Percentiles rank a stretch among this genome's conserved stretches.
Conservation (phyloP, 352 stramenopile genomes). For the Blastocystis sp. region DNA sequence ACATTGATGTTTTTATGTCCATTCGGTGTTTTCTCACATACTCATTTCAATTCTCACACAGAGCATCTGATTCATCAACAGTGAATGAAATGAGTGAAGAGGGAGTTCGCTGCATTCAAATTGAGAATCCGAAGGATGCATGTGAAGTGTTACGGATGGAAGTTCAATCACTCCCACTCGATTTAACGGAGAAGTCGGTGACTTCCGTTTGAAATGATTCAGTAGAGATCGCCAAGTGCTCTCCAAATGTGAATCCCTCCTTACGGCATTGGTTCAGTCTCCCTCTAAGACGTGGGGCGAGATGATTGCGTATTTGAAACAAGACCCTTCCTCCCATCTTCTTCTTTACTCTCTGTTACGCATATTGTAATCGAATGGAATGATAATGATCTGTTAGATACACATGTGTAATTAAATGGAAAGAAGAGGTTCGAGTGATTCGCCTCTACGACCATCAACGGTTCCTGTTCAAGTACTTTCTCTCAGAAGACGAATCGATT, state of each 20-base stretch:
- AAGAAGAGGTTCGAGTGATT: neutral
- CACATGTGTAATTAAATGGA: neutral
- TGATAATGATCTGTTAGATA: neutral
- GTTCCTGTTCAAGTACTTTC: neutral
- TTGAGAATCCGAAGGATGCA: neutral
- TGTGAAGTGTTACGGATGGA: neutral
- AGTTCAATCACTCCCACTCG: neutral
- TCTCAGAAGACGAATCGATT: neutral
- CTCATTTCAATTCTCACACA: too few relatives aligned
- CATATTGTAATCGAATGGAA: neutral
- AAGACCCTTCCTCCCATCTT: neutral
- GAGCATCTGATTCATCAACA: too few relatives aligned
- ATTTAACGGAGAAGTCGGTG: neutral
- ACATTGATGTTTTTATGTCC: too few relatives aligned
- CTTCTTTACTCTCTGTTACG: neutral
- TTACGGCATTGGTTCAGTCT: neutral
- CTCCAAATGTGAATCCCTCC: too few relatives aligned
- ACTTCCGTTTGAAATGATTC: neutral
- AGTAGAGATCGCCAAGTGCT: too few relatives aligned
- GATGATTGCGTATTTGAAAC: neutral
- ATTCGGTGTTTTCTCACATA: too few relatives aligned
- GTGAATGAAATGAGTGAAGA: neutral
- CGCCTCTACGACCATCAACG: neutral
- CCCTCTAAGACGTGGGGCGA: neutral
- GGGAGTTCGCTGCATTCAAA: too few relatives aligned